Conservation (phyloP, 208 protist species). For the Acanthamoeba triangularis region DNA sequence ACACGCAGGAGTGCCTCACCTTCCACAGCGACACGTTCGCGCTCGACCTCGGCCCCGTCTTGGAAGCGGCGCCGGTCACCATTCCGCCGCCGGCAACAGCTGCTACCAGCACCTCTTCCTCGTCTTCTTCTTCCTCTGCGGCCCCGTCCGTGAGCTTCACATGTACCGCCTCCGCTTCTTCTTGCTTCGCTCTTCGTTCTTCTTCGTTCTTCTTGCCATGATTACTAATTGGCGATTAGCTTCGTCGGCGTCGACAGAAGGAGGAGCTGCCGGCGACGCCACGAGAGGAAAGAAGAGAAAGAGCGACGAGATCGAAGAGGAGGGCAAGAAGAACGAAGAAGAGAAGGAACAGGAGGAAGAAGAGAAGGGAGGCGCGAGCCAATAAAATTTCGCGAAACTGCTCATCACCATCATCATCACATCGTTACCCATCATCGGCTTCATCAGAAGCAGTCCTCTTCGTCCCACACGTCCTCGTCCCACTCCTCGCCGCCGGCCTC, state of each 20-base stretch:
- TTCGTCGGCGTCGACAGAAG: not conserved
- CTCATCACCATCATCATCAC: too few relatives aligned
- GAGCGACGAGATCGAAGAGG: not conserved
- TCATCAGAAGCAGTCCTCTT: slow-evolving; percentile 19
- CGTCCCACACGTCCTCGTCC: slow-evolving; percentile 70
- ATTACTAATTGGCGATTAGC: not conserved
- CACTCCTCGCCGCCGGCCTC: not conserved
- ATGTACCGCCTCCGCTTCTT: not conserved
- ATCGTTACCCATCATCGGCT: too few relatives aligned
- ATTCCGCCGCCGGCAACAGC: not conserved
- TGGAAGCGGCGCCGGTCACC: slow-evolving; percentile 4
- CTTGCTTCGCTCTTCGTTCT: not conserved
- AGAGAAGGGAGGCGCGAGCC: too few relatives aligned
- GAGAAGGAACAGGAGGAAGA: too few relatives aligned
- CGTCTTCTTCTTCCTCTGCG: not conserved
- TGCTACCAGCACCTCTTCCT: not conserved
- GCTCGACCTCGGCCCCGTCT: not conserved
- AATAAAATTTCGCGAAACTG: too few relatives aligned
- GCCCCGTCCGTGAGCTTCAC: not conserved
- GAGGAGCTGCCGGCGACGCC: not conserved
- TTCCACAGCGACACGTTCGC: not conserved
- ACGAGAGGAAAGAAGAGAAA: slow-evolving; percentile 11
- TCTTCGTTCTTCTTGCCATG: not conserved
- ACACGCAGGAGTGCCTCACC: slow-evolving; percentile 23
- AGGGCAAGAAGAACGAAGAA: not conserved